These are phyloP conservation scores for Ajuga chamaepitys DNA, from an alignment of 257 asterid genomes.

Conservation along the genomic window DNA sequence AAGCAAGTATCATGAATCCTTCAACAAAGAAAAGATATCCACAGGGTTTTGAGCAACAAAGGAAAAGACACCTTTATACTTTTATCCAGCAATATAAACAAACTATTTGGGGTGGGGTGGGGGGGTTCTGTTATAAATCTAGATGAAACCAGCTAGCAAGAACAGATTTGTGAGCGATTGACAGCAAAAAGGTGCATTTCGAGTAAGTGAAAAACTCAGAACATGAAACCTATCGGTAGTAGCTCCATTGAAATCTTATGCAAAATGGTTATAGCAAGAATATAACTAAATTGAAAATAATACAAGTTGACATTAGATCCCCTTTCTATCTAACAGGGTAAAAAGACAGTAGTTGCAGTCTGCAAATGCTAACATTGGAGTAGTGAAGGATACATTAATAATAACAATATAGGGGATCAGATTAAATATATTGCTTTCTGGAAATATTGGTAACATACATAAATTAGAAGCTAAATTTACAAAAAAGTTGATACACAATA, in stretches of 20 bases:
- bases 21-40: not conserved
- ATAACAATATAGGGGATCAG: not conserved
- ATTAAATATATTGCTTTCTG: not conserved
- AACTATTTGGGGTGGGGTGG: not conserved
- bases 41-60: constrained; percentile 6
- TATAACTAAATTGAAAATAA: no score
- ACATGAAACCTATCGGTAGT: no score
- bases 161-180: not conserved
- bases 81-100: not conserved
- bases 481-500: no score
- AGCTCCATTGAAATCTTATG: no score
- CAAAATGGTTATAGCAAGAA: not conserved
- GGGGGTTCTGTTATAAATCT: not conserved
- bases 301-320: not conserved
- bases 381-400: not conserved
- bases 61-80: not conserved
- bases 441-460: not conserved
- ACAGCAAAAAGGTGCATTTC: not conserved
- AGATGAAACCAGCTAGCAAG: not conserved
- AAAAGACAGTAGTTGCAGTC: not conserved
- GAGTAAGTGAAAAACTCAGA: no score
- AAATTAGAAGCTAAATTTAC: no score
- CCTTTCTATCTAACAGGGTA: not conserved
- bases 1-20: not conserved
- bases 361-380: not conserved